These are phyloP conservation scores for Fraxinus paxiana DNA, from an alignment of 305 asterid species.

Conservation along the genomic window DNA sequence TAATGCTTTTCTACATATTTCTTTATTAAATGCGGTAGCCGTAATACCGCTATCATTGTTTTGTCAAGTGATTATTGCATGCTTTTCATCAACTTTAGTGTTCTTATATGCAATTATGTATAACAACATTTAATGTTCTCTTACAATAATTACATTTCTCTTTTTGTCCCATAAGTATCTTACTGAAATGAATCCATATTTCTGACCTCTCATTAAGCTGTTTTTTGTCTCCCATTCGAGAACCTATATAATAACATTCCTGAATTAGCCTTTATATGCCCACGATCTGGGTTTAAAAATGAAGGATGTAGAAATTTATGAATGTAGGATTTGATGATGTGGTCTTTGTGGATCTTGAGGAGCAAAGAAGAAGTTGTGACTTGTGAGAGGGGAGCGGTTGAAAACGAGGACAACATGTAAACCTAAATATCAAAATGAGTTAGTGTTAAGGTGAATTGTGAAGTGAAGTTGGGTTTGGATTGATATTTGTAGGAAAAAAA, in stretches of 20 bases:
- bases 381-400: neutral
- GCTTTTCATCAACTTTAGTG: neutral
- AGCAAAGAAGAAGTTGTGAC: neutral
- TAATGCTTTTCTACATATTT: neutral
- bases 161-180: neutral
- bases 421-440: neutral
- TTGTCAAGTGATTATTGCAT: neutral
- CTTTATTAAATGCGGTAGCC: neutral
- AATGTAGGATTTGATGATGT: neutral
- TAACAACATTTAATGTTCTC: no score
- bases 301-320: neutral
- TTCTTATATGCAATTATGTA: neutral
- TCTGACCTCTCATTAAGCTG: neutral
- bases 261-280: neutral
- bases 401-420: neutral
- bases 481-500: neutral
- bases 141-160: neutral
- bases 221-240: neutral
- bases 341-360: neutral
- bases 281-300: neutral
- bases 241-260: neutral
- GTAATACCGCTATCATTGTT: neutral
- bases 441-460: neutral
- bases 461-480: neutral
- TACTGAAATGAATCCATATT: neutral